Conservation (phyloP, 768 basidiomycete species). For the Pisolithus microcarpus region DNA sequence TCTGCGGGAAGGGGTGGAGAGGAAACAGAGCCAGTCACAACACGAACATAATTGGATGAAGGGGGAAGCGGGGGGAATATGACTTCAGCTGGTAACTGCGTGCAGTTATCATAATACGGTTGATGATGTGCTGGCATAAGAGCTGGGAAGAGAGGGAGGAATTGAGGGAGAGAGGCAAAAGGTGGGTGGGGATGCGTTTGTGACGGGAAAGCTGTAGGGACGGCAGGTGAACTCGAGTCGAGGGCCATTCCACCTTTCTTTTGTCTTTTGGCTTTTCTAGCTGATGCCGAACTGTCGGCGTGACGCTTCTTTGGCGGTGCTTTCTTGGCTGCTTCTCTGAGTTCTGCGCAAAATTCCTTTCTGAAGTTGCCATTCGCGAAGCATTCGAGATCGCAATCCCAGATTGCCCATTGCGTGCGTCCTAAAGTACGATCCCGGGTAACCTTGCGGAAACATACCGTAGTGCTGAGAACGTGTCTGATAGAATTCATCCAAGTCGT, state of each 20-base stretch:
- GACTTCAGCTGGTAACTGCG: conserved; percentile 52
- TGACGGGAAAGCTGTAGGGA: not conserved
- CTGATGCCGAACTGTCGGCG: conserved; percentile 30
- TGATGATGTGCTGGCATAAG: conserved; percentile 62
- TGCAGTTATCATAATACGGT: conserved; percentile 61
- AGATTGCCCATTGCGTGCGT: conserved; percentile 83
- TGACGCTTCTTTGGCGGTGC: conserved; percentile 31
- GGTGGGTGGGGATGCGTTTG: conserved; percentile 19
- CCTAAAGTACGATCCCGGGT: conserved; percentile 71
- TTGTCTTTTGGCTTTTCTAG: conserved; percentile 41
- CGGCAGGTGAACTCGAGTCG: conserved; percentile 18
- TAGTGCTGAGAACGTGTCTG: conserved; percentile 92
- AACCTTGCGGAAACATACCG: conserved; percentile 83
- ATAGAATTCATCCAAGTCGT: conserved; percentile 98
- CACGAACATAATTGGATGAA: conserved; percentile 34
- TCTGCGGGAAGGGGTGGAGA: conserved; percentile 16
- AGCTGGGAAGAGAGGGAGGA: conserved; percentile 41
- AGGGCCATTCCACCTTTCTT: conserved; percentile 30
- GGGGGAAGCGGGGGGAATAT: conserved; percentile 71
- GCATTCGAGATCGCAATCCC: conserved; percentile 73
- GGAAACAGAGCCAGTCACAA: conserved; percentile 14
- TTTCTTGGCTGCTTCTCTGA: conserved; percentile 27
- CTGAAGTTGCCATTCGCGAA: conserved; percentile 80
- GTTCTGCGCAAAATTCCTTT: conserved; percentile 46
- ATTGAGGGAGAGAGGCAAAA: conserved; percentile 19